Conservation (phyloP, 2,329 filamentous ascomycete species). For the Harringtonia aguacate region DNA sequence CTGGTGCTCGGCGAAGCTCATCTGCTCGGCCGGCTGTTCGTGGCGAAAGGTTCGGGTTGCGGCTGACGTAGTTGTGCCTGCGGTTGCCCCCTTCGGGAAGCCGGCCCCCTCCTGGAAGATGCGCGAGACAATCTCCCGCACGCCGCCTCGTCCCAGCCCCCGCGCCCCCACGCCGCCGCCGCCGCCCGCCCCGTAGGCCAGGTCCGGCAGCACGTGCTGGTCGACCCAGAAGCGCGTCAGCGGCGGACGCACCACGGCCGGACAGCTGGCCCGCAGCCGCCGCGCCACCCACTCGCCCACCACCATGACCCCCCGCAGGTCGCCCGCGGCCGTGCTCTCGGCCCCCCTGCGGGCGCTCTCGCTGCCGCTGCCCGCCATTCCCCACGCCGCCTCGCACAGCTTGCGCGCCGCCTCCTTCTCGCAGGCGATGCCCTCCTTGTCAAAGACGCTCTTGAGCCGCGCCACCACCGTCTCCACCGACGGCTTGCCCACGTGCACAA, state of each 20-base stretch:
- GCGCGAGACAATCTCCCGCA: conserved; percentile 66
- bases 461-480: conserved; percentile 75
- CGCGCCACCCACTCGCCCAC: conserved; percentile 79
- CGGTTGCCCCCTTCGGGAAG: conserved; percentile 50
- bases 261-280: conserved; percentile 44
- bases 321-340: conserved; percentile 58
- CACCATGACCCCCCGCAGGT: conserved; percentile 75
- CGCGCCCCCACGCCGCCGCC: conserved; percentile 57
- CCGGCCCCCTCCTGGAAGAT: conserved; percentile 71
- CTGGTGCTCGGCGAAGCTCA: conserved; percentile 61
- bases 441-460: conserved; percentile 74
- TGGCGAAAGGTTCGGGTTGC: conserved; percentile 27
- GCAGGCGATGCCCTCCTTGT: conserved; percentile 77
- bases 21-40: conserved; percentile 45
- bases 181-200: conserved; percentile 50
- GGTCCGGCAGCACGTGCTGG: conserved; percentile 54
- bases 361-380: conserved; percentile 60
- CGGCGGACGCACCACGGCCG: conserved; percentile 25
- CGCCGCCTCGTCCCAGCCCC: conserved; percentile 59
- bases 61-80: conserved; percentile 18
- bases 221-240: conserved; percentile 72
- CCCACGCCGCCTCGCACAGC: conserved; percentile 75
- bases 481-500: conserved; percentile 85
- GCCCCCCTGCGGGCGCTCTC: conserved; percentile 45
- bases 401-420: conserved; percentile 83